Evolutionary conservation across 352 stramenopile genomes (phyloP), one percentile per base, ranked within the genome.

Genomic region (Phytophthora multivora): DNA sequence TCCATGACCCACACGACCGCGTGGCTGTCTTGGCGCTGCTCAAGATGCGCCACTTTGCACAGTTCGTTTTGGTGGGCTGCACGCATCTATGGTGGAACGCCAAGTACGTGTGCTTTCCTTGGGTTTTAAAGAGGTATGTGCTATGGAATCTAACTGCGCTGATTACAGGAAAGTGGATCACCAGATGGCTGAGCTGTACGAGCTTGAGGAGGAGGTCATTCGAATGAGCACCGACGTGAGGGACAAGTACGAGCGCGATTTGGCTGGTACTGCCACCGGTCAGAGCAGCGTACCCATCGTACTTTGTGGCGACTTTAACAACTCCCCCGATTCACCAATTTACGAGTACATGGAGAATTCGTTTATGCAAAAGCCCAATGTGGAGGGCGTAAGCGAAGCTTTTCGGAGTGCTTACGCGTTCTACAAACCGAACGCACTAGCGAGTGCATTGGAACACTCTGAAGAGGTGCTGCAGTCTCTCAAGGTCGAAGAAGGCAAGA

Each of bases 71-170:
- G 18, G 72, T 96, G 11, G 87, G 83, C 8, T 93, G 83, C 63
- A 96, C 87, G 5, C 87, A 96, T 38, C 51, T 96, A 21, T 96
- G 86, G 83, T 96, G 87, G 87, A 96, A 96, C 49, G 76, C 82
- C 12, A 92, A 94, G 83, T 93, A 66, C 54, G 79, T 76, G 43
- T 31, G 8, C 39, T 58, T 35, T 1, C 18, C 13, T 40, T 40
- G 35, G 13, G 11, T 45, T 3, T 26, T 40, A 13, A 48, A 21
- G 35, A 12, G 50, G 19, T 19, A 18, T 30, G 18, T 15, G 3
- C 15, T 19, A 11, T 26, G 51, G 33, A 53, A 51, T 31, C 12
- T 25, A 33, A 31, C 21, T 23, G 11, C 39, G 19, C 2, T 49
- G 30, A 57, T n/a, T 23, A 21, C 45, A 91, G 81, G 31, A 94